phyloP scores from a whole-genome alignment of 495 filamentous ascomycete genomes.

The Schizothecium vesticola region DNA sequence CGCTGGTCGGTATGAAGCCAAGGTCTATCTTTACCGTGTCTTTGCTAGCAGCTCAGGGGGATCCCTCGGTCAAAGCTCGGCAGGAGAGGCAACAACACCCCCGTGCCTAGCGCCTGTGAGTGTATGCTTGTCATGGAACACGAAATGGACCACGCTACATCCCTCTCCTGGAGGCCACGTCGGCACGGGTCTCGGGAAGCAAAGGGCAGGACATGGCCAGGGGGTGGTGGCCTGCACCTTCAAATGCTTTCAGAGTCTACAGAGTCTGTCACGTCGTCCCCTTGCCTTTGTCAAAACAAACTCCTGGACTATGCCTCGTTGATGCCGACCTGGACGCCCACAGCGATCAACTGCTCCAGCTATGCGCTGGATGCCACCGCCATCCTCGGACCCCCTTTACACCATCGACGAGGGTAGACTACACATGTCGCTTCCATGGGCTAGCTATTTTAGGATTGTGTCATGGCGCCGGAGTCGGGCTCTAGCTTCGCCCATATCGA shows the following conservation, averaged over 20 bases:
- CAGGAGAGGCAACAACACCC: not conserved
- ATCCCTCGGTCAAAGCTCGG: not conserved
- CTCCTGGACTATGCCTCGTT: conserved; percentile 51
- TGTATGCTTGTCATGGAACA: not conserved
- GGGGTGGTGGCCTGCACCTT: not conserved
- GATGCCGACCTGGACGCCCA: conserved; percentile 59
- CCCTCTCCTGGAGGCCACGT: no score
- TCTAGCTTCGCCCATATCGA: no score
- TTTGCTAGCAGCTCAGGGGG: conserved; percentile 9
- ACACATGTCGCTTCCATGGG: no score
- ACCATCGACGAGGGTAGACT: no score
- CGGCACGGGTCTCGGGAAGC: not conserved
- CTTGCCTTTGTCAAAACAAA: conserved; percentile 56
- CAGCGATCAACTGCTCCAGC: conserved; percentile 51
- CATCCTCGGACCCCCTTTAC: conserved; percentile 54
- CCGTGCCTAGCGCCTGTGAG: not conserved
- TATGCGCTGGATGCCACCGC: conserved; percentile 72
- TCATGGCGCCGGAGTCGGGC: conserved; percentile 40
- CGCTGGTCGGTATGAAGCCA: not conserved
- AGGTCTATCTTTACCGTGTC: not conserved
- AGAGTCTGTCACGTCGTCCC: conserved; percentile 66
- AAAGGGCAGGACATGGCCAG: not conserved
- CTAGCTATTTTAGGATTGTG: conserved; percentile 13
- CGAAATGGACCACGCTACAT: not conserved
- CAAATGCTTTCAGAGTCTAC: conserved; percentile 51